Evolutionary conservation across 345 rosid species (phyloP), one percentile per base, ranked within the genome.

Genomic region (Reutealis trisperma): DNA sequence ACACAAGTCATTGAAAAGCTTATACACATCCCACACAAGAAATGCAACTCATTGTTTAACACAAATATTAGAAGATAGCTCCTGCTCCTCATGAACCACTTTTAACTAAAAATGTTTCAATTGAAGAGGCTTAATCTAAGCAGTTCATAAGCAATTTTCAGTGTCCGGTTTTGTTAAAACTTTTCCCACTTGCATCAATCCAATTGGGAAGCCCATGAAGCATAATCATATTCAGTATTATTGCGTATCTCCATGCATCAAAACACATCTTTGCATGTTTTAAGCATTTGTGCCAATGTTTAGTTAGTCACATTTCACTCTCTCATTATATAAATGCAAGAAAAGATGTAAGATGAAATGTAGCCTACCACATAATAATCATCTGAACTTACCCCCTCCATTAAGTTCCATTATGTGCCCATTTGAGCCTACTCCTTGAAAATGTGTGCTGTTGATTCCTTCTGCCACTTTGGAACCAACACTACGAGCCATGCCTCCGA

Each of bases 391-490:
- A 87, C 92, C 89, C 16, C 84, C 85, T 78, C 87, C 87, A 60
- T 68, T 81, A 70, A 82, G 77, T 70, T 86, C 88, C 70, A 86
- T 37, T 41, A 85, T 75, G 76, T 75, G 85, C 77, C 87, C 87
- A 30, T 76, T 83, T 52, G 87, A 83, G 75, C 81, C 86, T 45
- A 79, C 78, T 85, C 92, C 92, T 32, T 73, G 85, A 69, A 84
- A 80, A 51, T 86, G 90, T 75, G 88, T 81, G 65, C 64, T 83
- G 83, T 89, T 89, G 78, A 87, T 83, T 72, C 91, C 92, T 79
- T 86, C 97, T 13, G 72, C 71, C 67, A 70, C 66, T 54, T 70
- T 70, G 59, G 83, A 75, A 75, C 75, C 65, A 25, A 75, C 61
- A 63, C 60, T 75, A 5, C 67, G 10, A 72, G 82, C 86, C 88